Base-by-base conservation (phyloP, 441 rosid genomes). In the Arabidopsis hybrid region DNA sequence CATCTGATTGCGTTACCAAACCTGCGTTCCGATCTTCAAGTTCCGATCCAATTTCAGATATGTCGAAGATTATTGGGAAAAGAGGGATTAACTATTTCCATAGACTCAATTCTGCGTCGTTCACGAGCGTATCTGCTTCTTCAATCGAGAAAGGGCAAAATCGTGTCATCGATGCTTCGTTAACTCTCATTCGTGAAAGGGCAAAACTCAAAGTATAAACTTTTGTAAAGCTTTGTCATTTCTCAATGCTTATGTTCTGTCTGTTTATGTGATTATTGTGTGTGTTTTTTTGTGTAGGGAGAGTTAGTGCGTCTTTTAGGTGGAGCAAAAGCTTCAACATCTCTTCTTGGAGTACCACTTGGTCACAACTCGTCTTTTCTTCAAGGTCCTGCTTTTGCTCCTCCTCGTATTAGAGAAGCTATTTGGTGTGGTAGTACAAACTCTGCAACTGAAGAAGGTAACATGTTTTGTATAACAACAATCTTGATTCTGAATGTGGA, bases 361-460 rank as follows among this genome's bases (percentile, higher is more conserved):
- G 98, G 99, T 29, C 98, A 95, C 55, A 95, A 95, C 79, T 95
- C 98, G 3, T 95, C 99, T 14, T 95, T 95, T 83, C 95, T 95
- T 84, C 98, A 95, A 78, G 99, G 99, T 18, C 99, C 99, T 0
- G 99, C 98, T 2, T 95, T 95, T 80, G 97, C 99, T 60, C 98
- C 98, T 68, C 99, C 99, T 52, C 85, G 99, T 47, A 95, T 95
- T 46, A 82, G 99, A 60, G 99, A 95, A 78, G 99, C 98, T 40
- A 95, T 95, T 60, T 95, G 99, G 99, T 95, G 99, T 79, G 99
- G 91, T 61, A 95, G 99, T 83, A 95, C 98, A 4, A 95, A 95
- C 79, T 88, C 99, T 0, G 50, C 95, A 5, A 95, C 96, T 56
- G 99, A 95, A 85, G 89, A 85, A 95, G 99, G 99, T 95, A 80